These are phyloP conservation scores for Phoenix dactylifera DNA, from an alignment of 176 grass and related monocot species.

Conservation along the genomic window DNA sequence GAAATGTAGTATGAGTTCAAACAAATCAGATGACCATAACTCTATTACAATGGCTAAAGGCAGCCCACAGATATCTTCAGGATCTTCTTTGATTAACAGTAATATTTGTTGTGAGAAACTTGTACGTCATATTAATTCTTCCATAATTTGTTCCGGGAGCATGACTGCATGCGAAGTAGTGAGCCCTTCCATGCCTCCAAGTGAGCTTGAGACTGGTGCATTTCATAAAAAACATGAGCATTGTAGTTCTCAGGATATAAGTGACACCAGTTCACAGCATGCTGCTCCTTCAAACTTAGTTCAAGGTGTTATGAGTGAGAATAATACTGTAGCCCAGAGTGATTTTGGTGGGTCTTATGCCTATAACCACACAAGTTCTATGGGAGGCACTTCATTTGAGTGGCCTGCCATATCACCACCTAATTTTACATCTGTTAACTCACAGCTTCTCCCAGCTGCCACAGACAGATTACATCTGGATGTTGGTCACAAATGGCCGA, in stretches of 20 bases:
- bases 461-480: conserved; percentile 78
- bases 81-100: conserved; percentile 18
- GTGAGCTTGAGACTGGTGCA: conserved; percentile 1
- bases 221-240: conserved; percentile 20
- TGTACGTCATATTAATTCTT: conserved; percentile 25
- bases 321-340: conserved; percentile 33
- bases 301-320: conserved; percentile 30
- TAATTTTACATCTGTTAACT: conserved; percentile 50
- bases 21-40: conserved; percentile 21
- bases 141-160: conserved; percentile 22
- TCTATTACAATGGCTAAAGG: conserved; percentile 17
- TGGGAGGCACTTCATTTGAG: conserved; percentile 59
- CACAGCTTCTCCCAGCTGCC: conserved; percentile 51
- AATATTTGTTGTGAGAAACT: conserved; percentile 21
- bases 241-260: conserved; percentile 24
- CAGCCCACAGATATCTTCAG: conserved; percentile 23
- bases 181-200: not conserved
- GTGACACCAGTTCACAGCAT: conserved; percentile 22
- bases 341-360: conserved; percentile 37
- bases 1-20: conserved; percentile 20
- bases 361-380: conserved; percentile 35
- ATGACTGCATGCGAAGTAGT: conserved; percentile 14
- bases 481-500: conserved; percentile 62
- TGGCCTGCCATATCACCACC: conserved; percentile 48
- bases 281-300: conserved; percentile 29